Evolutionary conservation across 1,284 basidiomycete species (phyloP).

Genomic region (Phellinidium pouzarii): DNA sequence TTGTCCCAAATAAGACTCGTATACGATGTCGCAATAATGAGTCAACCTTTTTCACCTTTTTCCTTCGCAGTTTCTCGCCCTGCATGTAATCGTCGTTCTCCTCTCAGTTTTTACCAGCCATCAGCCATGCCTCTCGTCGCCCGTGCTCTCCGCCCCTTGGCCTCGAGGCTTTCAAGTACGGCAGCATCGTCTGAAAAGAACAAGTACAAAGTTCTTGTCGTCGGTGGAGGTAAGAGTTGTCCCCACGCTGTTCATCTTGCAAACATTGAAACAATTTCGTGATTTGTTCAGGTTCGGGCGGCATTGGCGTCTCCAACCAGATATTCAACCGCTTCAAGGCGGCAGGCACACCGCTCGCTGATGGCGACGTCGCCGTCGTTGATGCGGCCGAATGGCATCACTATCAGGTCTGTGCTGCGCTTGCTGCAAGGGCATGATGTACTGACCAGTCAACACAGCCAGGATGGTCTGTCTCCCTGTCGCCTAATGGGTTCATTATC

Average conservation of each 20-base stretch:
- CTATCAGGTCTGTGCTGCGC: slow-evolving; percentile 54
- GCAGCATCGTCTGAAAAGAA: slow-evolving; percentile 29
- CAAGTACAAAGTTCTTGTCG: slow-evolving; percentile 55
- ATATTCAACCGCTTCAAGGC: slow-evolving; percentile 73
- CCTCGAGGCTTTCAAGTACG: slow-evolving; percentile 34
- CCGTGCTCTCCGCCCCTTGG: slow-evolving; percentile 5
- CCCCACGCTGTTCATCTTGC: neutral
- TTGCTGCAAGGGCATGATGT: neutral
- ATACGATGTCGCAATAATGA: slow-evolving; percentile 3
- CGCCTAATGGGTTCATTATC: slow-evolving; percentile 14
- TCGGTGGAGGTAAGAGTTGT: slow-evolving; percentile 50
- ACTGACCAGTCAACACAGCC: slow-evolving; percentile 39
- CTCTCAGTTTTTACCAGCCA: slow-evolving; percentile 1
- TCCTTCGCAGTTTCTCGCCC: neutral
- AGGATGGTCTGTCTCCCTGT: slow-evolving; percentile 52
- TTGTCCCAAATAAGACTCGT: neutral
- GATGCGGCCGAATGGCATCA: slow-evolving; percentile 74
- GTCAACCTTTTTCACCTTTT: neutral
- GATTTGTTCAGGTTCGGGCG: slow-evolving; percentile 56
- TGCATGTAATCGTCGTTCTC: neutral
- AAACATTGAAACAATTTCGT: no score
- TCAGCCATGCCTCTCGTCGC: neutral
- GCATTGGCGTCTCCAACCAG: slow-evolving; percentile 75
- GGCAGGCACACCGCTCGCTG: slow-evolving; percentile 58
- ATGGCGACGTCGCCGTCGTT: slow-evolving; percentile 78